phyloP scores from a whole-genome alignment of 257 asterid species.

The Galeopsis tetrahit region DNA sequence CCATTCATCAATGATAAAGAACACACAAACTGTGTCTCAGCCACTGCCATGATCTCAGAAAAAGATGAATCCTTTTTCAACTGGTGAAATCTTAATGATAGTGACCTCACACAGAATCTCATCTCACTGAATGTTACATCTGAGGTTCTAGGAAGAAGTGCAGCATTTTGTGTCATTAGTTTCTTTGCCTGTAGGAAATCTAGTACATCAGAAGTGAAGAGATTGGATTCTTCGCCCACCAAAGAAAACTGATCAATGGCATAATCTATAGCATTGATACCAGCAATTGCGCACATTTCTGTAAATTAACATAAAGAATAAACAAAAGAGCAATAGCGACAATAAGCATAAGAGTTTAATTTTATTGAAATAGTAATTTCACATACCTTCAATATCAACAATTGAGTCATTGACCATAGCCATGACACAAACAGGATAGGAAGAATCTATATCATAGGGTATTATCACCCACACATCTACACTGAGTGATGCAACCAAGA shows the following conservation, averaged over 20 bases:
- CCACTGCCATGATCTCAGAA: conserved; percentile 72
- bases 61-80: conserved; percentile 48
- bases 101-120: conserved; percentile 59
- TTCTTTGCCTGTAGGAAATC: conserved; percentile 60
- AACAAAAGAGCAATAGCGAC: conserved; percentile 16
- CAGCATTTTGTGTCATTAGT: conserved; percentile 42
- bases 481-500: conserved; percentile 62
- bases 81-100: conserved; percentile 59
- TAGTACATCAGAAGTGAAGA: conserved; percentile 55
- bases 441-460: conserved; percentile 49
- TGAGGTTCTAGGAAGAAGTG: conserved; percentile 47
- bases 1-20: conserved; percentile 59
- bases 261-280: conserved; percentile 62
- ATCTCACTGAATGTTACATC: conserved; percentile 49
- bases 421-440: conserved; percentile 68
- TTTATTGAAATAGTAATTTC: conserved; percentile 16
- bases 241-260: conserved; percentile 68
- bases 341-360: conserved; percentile 20
- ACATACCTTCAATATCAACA: conserved; percentile 68
- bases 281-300: conserved; percentile 62
- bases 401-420: conserved; percentile 60
- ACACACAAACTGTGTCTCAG: conserved; percentile 64
- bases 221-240: conserved; percentile 55
- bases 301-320: conserved; percentile 42
- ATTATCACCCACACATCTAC: conserved; percentile 89